A percentile compares a stretch with the other conserved stretches of the same genome.
Evolutionary conservation across 2,329 filamentous ascomycete species (phyloP).

Genomic region (Xylaria sp.): DNA sequence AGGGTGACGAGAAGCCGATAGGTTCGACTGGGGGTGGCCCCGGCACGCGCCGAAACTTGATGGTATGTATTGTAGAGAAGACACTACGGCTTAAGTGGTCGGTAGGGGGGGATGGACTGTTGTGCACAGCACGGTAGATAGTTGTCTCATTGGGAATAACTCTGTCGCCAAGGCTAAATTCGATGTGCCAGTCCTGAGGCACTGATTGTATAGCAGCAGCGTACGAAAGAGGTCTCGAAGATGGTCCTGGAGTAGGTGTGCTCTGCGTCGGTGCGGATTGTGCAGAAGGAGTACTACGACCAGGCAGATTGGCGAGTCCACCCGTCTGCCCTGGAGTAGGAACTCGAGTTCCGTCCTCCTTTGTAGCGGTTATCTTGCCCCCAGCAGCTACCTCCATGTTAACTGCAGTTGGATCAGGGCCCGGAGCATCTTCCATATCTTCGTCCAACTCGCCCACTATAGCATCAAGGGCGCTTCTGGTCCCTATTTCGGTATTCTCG

Average conservation of each 20-base stretch:
- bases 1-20: conserved; percentile 66
- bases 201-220: conserved; percentile 82
- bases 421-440: conserved; percentile 77
- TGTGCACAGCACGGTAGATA: conserved; percentile 93
- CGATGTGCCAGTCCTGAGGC: conserved; percentile 96
- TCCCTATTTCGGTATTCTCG: conserved; percentile 69
- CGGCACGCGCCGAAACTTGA: conserved; percentile 88
- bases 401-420: conserved; percentile 86
- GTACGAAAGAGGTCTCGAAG: conserved; percentile 80
- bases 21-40: conserved; percentile 84
- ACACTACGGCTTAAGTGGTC: conserved; percentile 80
- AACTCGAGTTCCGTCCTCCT: conserved; percentile 90
- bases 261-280: conserved; percentile 54
- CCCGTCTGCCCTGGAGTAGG: conserved; percentile 78
- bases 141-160: conserved; percentile 91
- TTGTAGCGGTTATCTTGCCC: conserved; percentile 89
- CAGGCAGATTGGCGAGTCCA: conserved; percentile 52
- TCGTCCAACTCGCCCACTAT: conserved; percentile 93
- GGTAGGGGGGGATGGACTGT: conserved; percentile 60
- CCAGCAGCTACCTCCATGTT: conserved; percentile 89
- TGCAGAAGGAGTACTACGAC: conserved; percentile 51
- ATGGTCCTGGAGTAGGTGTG: conserved; percentile 59
- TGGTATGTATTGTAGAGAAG: conserved; percentile 89
- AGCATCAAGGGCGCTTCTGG: conserved; percentile 77
- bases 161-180: conserved; percentile 89